Base-by-base conservation (phyloP, 2,329 filamentous ascomycete species). In the Phoma herbarum region DNA sequence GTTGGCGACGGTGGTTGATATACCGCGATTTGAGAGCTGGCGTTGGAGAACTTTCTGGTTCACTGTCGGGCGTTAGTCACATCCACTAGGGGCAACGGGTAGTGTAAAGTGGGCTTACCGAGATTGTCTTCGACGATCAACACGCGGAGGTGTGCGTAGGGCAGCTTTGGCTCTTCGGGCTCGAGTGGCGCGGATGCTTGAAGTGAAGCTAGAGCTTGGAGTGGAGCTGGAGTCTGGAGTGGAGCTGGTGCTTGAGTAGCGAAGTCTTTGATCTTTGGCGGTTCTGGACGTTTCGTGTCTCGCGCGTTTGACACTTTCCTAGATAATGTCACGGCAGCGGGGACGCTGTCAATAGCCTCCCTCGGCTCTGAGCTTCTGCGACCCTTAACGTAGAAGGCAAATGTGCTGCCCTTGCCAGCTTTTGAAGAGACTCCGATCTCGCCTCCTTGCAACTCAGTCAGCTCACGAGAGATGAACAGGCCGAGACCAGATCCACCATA, bases 401-500 rank as follows among this genome's bases (percentile, higher is more conserved):
- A 93, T 0, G 86, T 91, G 74, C 88, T 91, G 37, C 90, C 90
- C 35, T 86, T 81, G 12, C 88, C 90, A 57, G 86, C 84, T 60
- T 85, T 80, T 0, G 88, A 91, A 1, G 84, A 82, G 2, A 94
- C 88, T 2, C 90, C 91, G 45, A 95, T 93, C 60, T 91, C 88
- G 4, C 91, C 91, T 20, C 90, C 90, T 72, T 93, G 90, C 11
- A 94, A 80, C 71, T 94, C 91, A 0, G 90, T 91, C n/a, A 95
- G 82, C 53, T 91, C 86, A 23, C 90, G 84, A 35, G 88, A 91
- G 63, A 94, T 93, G 74, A 93, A 94, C 0, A 94, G 80, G 0
- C 91, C 91, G 1, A 95, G 82, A 0, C 91, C 91, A 0, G 88
- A 91, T 0, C 91, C 91, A 22, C 91, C 91, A 64, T 94, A 93